Conservation (phyloP, 805 yeast species). For the Candida insectorum region DNA sequence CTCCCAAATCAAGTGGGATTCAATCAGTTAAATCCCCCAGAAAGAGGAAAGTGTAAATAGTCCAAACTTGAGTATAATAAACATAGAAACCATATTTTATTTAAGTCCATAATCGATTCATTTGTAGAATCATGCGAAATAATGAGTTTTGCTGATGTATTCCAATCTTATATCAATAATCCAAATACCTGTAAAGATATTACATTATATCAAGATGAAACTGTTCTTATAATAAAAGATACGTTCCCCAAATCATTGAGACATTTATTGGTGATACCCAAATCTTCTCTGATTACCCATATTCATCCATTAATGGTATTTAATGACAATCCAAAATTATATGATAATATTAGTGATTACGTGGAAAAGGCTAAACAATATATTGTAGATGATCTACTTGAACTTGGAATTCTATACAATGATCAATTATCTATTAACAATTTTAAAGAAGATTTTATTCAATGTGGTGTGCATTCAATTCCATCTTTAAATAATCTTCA, state of each 20-base stretch:
- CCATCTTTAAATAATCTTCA: slow-evolving; percentile 73
- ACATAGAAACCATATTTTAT: neutral
- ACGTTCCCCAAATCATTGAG: slow-evolving; percentile 58
- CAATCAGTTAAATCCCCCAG: slow-evolving; percentile 6
- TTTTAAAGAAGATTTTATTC: slow-evolving; percentile 29
- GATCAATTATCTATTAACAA: slow-evolving; percentile 5
- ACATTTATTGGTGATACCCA: slow-evolving; percentile 63
- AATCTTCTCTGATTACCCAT: slow-evolving; percentile 36
- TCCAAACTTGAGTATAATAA: neutral
- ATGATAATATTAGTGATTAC: slow-evolving; percentile 24
- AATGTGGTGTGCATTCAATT: slow-evolving; percentile 63
- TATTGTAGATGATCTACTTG: slow-evolving; percentile 25
- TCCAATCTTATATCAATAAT: slow-evolving; percentile 44
- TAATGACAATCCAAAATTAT: slow-evolving; percentile 23
- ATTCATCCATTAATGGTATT: slow-evolving; percentile 54
- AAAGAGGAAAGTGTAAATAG: slow-evolving; percentile 17
- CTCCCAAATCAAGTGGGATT: neutral
- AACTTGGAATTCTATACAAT: slow-evolving; percentile 1
- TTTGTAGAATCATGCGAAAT: slow-evolving; percentile 3
- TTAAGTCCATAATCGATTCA: neutral
- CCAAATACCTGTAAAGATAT: slow-evolving; percentile 39
- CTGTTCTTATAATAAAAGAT: slow-evolving; percentile 57
- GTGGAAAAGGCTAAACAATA: slow-evolving; percentile 33
- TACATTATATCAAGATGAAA: slow-evolving; percentile 48
- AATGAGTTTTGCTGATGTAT: slow-evolving; percentile 51